Evolutionary conservation across 2,329 filamentous ascomycete species (phyloP).

Genomic region (Xylaria digitata): DNA sequence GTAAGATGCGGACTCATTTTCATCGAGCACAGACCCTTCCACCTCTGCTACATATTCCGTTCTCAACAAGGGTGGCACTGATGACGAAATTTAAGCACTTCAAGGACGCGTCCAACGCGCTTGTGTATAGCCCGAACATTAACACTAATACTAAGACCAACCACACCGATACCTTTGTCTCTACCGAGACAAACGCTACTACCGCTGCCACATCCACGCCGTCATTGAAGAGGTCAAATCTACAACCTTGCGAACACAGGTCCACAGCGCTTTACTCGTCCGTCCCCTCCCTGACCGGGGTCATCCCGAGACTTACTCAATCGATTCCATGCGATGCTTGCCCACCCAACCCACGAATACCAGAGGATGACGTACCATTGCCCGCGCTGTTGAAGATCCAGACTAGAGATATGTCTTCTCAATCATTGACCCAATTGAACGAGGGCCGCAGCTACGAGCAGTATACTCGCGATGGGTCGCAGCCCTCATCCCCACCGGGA

Average conservation of each 20-base stretch:
- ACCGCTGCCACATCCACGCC: conserved; percentile 10
- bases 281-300: conserved; percentile 5
- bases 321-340: conserved; percentile 33
- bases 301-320: conserved; percentile 19
- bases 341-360: conserved; percentile 31
- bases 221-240: conserved; percentile 22
- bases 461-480: conserved; percentile 49
- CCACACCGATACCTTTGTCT: neutral
- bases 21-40: conserved; percentile 28
- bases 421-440: conserved; percentile 68
- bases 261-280: conserved; percentile 17
- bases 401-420: conserved; percentile 59
- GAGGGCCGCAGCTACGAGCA: conserved; percentile 66
- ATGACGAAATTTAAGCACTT: conserved; percentile 40
- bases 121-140: conserved; percentile 6
- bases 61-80: conserved; percentile 47
- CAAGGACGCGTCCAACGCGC: conserved; percentile 45
- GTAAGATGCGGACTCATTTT: conserved; percentile 7
- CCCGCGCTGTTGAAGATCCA: conserved; percentile 35
- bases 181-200: neutral
- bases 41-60: neutral
- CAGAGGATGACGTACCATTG: conserved; percentile 37
- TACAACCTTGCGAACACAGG: neutral
- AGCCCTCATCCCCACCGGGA: conserved; percentile 45
- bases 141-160: neutral